Percentiles rank a stretch among this genome's conserved stretches.
phyloP scores from a whole-genome alignment of 352 stramenopile species.

The Pythium sukuiense region DNA sequence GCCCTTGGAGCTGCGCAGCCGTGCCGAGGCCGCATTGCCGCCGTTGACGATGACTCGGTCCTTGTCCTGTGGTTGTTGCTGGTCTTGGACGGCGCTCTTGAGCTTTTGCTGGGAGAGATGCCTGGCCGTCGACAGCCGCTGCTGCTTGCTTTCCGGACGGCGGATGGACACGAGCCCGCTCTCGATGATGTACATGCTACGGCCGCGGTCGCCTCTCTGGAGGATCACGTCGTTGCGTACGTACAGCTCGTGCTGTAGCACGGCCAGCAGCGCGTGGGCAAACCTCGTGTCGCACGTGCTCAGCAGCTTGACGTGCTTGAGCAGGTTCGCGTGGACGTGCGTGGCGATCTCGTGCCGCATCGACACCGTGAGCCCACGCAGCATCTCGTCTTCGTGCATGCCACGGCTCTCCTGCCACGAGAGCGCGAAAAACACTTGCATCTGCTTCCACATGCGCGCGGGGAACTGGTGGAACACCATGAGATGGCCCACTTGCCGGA shows the following conservation, averaged over 20 bases:
- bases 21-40: neutral
- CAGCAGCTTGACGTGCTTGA: conserved; percentile 46
- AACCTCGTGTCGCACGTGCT: conserved; percentile 37
- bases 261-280: conserved; percentile 31
- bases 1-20: conserved; percentile 11
- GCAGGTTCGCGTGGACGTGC: conserved; percentile 43
- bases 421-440: conserved; percentile 49
- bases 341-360: conserved; percentile 38
- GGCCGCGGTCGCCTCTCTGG: conserved; percentile 39
- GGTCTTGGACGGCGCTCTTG: neutral
- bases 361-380: conserved; percentile 35
- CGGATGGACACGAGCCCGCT: conserved; percentile 62
- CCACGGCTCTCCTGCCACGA: conserved; percentile 50
- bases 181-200: conserved; percentile 58
- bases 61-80: neutral
- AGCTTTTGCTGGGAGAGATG: neutral
- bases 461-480: conserved; percentile 47
- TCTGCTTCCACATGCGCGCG: conserved; percentile 41
- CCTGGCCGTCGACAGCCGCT: neutral
- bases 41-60: neutral
- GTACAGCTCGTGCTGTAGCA: conserved; percentile 46
- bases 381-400: conserved; percentile 44
- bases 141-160: conserved; percentile 7
- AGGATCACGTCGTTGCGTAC: conserved; percentile 55
- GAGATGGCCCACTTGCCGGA: conserved; percentile 39